These are phyloP conservation scores for Penicillium turbatum DNA, from an alignment of 495 filamentous ascomycete species.

Conservation along the genomic window DNA sequence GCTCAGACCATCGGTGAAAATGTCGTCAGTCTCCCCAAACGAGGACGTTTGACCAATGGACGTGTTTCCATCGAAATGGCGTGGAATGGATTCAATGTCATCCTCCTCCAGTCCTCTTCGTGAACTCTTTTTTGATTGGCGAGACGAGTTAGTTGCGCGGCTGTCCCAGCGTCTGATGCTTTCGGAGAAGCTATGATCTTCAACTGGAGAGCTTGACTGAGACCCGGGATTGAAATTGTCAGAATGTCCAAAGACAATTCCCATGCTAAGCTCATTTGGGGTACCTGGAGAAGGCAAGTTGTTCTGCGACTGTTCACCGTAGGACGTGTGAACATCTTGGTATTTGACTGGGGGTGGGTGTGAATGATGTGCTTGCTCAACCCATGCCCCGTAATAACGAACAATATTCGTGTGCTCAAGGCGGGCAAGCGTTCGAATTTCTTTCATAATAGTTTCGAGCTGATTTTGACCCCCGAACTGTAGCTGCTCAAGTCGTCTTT, in stretches of 20 bases:
- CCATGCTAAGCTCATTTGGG: slow-evolving; percentile 35
- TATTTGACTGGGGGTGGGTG: slow-evolving; percentile 15
- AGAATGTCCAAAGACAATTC: slow-evolving; percentile 41
- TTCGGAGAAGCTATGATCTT: slow-evolving; percentile 18
- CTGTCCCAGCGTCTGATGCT: slow-evolving; percentile 23
- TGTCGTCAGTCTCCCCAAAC: slow-evolving; percentile 38
- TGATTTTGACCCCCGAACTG: slow-evolving; percentile 44
- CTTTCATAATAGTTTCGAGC: slow-evolving; percentile 49
- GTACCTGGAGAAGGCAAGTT: slow-evolving; percentile 11
- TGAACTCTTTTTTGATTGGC: slow-evolving; percentile 32
- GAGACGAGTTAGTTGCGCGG: slow-evolving; percentile 25
- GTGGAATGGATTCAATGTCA: slow-evolving; percentile 42
- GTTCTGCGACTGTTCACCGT: slow-evolving; percentile 14
- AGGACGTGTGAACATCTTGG: slow-evolving; percentile 14
- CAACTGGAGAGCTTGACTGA: slow-evolving; percentile 21
- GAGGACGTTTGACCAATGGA: slow-evolving; percentile 33
- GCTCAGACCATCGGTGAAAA: slow-evolving; percentile 50
- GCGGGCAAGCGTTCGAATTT: slow-evolving; percentile 51
- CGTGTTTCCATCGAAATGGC: slow-evolving; percentile 24
- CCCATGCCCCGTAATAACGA: slow-evolving; percentile 51
- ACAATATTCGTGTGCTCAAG: slow-evolving; percentile 53
- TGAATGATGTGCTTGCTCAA: slow-evolving; percentile 41
- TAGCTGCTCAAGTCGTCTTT: slow-evolving; percentile 43
- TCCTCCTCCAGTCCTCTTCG: slow-evolving; percentile 30
- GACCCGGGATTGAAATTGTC: slow-evolving; percentile 16